These are phyloP conservation scores for Sugiyamaella floridensis DNA, from an alignment of 805 yeast genomes.

Conservation along the genomic window DNA sequence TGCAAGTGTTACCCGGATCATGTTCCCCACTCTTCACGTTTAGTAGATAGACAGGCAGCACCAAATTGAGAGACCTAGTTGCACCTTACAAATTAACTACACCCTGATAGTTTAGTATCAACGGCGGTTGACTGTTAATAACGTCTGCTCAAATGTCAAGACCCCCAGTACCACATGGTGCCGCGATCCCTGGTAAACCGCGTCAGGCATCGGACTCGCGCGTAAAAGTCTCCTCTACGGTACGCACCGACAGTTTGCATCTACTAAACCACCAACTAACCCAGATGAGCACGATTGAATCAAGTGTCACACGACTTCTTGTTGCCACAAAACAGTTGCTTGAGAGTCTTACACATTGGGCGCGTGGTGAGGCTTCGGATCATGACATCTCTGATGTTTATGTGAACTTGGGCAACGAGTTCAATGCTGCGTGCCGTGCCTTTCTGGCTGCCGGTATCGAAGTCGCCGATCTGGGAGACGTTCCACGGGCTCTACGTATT, in stretches of 20 bases:
- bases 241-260: background rate
- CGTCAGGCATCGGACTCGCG: background rate
- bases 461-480: slow-evolving; percentile 78
- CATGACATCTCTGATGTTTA: slow-evolving; percentile 82
- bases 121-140: background rate
- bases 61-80: too few species aligned
- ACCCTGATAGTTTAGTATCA: too few species aligned
- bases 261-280: background rate
- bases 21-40: too few species aligned
- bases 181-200: background rate
- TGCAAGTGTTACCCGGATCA: too few species aligned
- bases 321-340: slow-evolving; percentile 84
- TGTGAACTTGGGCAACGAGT: slow-evolving; percentile 89
- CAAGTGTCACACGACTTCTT: slow-evolving; percentile 68
- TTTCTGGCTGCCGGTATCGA: slow-evolving; percentile 75
- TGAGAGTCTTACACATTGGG: slow-evolving; percentile 89
- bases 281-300: slow-evolving; percentile 53
- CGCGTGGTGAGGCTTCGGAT: slow-evolving; percentile 69
- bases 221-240: background rate
- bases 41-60: too few species aligned
- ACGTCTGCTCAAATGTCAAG: background rate
- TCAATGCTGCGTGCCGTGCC: slow-evolving; percentile 75
- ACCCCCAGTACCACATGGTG: background rate
- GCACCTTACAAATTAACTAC: too few species aligned
- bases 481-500: slow-evolving; percentile 70